Conservation (phyloP, 352 stramenopile species). For the Pythium sp. region DNA sequence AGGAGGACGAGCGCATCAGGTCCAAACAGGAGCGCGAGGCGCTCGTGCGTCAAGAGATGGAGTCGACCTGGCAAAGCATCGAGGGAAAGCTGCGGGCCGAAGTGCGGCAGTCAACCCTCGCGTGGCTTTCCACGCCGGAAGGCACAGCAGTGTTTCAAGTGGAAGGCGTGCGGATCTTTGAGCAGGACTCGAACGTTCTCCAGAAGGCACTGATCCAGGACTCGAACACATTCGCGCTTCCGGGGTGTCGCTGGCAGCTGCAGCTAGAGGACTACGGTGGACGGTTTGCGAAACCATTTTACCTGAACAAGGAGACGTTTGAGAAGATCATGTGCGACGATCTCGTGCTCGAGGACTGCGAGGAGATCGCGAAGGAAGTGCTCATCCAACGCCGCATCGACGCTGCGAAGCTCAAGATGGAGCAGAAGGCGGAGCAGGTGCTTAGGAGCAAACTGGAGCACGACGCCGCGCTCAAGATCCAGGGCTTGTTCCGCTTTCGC, state of each 20-base stretch:
- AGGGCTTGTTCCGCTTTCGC: conserved; percentile 59
- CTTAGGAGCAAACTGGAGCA: conserved; percentile 30
- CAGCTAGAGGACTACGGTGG: conserved; percentile 51
- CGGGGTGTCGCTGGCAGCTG: conserved; percentile 58
- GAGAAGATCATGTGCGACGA: conserved; percentile 72
- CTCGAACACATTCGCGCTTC: conserved; percentile 23
- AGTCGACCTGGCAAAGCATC: conserved; percentile 48
- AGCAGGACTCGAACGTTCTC: conserved; percentile 43
- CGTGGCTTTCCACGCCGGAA: conserved; percentile 40
- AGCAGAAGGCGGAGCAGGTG: conserved; percentile 26
- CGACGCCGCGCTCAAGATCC: conserved; percentile 47
- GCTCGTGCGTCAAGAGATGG: conserved; percentile 20
- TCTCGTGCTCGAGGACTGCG: conserved; percentile 63
- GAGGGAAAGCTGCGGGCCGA: conserved; percentile 35
- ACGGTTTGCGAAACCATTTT: conserved; percentile 62
- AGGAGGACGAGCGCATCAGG: conserved; percentile 47
- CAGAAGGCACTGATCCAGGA: conserved; percentile 43
- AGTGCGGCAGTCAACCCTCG: conserved; percentile 40
- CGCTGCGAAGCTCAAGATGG: conserved; percentile 29
- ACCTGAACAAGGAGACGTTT: conserved; percentile 57
- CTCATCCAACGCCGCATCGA: conserved; percentile 53
- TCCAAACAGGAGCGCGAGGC: conserved; percentile 35
- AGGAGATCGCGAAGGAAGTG: conserved; percentile 54
- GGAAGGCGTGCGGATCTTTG: conserved; percentile 52
- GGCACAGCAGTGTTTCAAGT: conserved; percentile 25